Conservation (phyloP, 2,329 filamentous ascomycete genomes). For the Hyphodiscus sp. region DNA sequence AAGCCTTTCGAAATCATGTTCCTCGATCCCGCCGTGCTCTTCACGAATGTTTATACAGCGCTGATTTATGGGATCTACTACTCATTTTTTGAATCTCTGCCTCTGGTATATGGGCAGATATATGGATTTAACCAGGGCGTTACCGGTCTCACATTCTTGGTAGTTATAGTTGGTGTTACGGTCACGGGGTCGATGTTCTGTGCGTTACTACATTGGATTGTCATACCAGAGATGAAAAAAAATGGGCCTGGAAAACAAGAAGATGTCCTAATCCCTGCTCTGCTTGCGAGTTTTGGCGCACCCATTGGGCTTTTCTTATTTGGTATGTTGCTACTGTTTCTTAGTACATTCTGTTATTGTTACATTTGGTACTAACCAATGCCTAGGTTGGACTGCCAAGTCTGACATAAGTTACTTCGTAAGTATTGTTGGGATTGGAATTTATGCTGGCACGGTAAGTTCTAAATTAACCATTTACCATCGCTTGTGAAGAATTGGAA, state of each 20-base stretch:
- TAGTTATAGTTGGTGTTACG: slow-evolving; percentile 44
- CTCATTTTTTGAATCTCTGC: slow-evolving; percentile 61
- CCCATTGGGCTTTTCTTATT: slow-evolving; percentile 56
- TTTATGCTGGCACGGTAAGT: neutral
- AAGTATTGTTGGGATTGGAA: neutral
- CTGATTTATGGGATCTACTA: slow-evolving; percentile 59
- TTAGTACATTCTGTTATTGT: neutral
- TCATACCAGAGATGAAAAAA: slow-evolving; percentile 43
- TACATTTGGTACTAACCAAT: neutral
- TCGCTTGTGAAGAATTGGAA: slow-evolving; percentile 32
- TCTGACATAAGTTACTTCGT: neutral
- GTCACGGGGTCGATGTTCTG: slow-evolving; percentile 34
- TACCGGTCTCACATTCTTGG: slow-evolving; percentile 54
- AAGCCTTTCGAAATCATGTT: slow-evolving; percentile 54
- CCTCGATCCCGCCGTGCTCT: slow-evolving; percentile 56
- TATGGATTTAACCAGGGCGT: slow-evolving; percentile 55
- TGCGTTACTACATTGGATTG: slow-evolving; percentile 45
- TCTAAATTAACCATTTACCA: neutral
- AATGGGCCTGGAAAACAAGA: slow-evolving; percentile 47
- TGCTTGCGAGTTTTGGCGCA: slow-evolving; percentile 45
- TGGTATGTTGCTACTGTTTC: slow-evolving; percentile 50
- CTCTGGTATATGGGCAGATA: slow-evolving; percentile 51
- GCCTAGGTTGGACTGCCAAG: neutral
- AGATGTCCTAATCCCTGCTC: slow-evolving; percentile 47
- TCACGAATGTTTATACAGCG: slow-evolving; percentile 55